A percentile compares a stretch with the other conserved stretches of the same genome.
Conservation (phyloP, 129 eudicot genomes). For the Ambrosia trifida region DNA sequence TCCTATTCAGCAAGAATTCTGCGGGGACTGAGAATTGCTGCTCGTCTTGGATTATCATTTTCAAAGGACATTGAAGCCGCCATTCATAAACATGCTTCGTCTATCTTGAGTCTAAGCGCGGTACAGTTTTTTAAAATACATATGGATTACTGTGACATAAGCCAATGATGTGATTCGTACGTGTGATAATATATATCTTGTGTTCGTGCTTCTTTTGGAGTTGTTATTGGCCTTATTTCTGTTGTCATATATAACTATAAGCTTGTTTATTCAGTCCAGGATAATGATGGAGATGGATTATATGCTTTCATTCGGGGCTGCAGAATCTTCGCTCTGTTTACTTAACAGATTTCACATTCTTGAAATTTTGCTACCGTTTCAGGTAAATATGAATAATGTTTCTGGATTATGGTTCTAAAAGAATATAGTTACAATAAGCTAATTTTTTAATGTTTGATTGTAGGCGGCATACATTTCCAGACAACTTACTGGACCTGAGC, state of each 20-base stretch:
- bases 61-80: conserved; percentile 77
- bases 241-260: neutral
- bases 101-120: conserved; percentile 47
- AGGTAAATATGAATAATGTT: conserved; percentile 41
- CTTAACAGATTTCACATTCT: conserved; percentile 71
- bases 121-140: conserved; percentile 36
- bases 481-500: conserved; percentile 37
- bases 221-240: neutral
- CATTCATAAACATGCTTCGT: conserved; percentile 53
- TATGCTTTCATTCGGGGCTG: conserved; percentile 96
- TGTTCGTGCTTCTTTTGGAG: conserved; percentile 6
- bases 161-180: conserved; percentile 16
- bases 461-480: conserved; percentile 76
- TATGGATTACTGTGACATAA: conserved; percentile 6
- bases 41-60: conserved; percentile 84
- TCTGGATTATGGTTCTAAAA: conserved; percentile 16
- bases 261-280: conserved; percentile 59
- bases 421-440: conserved; percentile 6
- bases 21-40: conserved; percentile 93
- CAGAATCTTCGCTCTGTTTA: conserved; percentile 70
- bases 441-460: conserved; percentile 25
- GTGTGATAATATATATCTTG: neutral
- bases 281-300: conserved; percentile 75
- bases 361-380: conserved; percentile 75
- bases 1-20: conserved; percentile 76